phyloP scores from a whole-genome alignment of 2,329 filamentous ascomycete genomes.

The Sphaerulina populicola region DNA sequence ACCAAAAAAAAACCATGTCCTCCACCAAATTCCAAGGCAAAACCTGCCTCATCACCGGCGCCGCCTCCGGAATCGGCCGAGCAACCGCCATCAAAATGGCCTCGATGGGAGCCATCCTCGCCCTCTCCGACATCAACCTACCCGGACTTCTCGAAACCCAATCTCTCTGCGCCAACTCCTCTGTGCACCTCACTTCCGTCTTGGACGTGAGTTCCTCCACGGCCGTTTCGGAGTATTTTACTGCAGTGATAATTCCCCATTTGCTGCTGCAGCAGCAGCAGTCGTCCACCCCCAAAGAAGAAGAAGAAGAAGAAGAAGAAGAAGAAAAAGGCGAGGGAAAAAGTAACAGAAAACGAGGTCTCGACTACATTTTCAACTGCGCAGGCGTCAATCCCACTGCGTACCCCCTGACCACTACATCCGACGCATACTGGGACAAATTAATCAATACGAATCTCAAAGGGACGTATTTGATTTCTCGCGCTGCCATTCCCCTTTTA shows the following conservation, averaged over 20 bases:
- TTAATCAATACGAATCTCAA: constrained; percentile 36
- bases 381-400: constrained; percentile 34
- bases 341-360: constrained; percentile 14
- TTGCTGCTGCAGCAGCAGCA: no score
- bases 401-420: constrained; percentile 31
- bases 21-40: constrained; percentile 19
- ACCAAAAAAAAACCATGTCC: constrained; percentile 1
- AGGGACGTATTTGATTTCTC: constrained; percentile 37
- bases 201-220: constrained; percentile 29
- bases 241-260: no score
- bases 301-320: no score
- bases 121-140: constrained; percentile 36
- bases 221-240: constrained; percentile 24
- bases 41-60: constrained; percentile 29
- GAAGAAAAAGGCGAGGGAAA: no score
- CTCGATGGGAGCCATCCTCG: constrained; percentile 37
- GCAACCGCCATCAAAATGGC: constrained; percentile 40
- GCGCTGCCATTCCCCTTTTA: constrained; percentile 36
- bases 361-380: constrained; percentile 39
- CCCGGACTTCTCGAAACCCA: constrained; percentile 27
- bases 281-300: no score
- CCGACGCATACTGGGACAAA: constrained; percentile 39
- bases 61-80: constrained; percentile 36
- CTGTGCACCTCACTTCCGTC: constrained; percentile 10
- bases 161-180: constrained; percentile 13